Conservation (phyloP, 164 flowering plant species). For the Chimonanthus salicifolius region DNA sequence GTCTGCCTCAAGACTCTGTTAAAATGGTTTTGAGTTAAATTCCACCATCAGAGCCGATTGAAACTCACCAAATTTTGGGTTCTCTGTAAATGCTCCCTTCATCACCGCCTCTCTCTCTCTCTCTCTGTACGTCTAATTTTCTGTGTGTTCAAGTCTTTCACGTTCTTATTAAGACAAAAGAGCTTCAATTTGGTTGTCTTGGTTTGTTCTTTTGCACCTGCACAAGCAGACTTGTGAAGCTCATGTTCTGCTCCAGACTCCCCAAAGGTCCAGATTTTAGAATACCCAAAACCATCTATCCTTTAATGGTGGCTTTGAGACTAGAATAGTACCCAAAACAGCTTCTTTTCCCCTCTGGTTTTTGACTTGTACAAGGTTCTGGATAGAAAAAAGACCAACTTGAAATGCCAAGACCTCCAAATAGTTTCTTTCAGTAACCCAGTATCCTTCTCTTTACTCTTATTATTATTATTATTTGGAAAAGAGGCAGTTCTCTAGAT, state of each 20-base stretch:
- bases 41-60: background rate
- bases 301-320: slow-evolving; percentile 2
- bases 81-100: background rate
- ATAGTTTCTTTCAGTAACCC: background rate
- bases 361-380: too few relatives aligned
- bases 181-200: slow-evolving; percentile 6
- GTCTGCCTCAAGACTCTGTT: background rate
- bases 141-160: background rate
- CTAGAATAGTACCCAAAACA: background rate
- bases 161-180: slow-evolving; percentile 4
- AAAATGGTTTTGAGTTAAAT: background rate
- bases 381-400: too few relatives aligned
- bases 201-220: slow-evolving; percentile 22
- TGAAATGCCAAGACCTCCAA: background rate
- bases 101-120: background rate
- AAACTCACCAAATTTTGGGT: background rate
- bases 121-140: background rate
- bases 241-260: slow-evolving; percentile 11
- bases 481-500: too few relatives aligned
- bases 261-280: background rate
- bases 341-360: background rate
- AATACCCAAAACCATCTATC: background rate
- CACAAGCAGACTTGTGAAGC: slow-evolving; percentile 22
- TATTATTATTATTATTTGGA: too few relatives aligned
- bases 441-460: too few relatives aligned